These are phyloP conservation scores for Spinacia oleracea DNA, from an alignment of 179 eudicot genomes.

Conservation along the genomic window DNA sequence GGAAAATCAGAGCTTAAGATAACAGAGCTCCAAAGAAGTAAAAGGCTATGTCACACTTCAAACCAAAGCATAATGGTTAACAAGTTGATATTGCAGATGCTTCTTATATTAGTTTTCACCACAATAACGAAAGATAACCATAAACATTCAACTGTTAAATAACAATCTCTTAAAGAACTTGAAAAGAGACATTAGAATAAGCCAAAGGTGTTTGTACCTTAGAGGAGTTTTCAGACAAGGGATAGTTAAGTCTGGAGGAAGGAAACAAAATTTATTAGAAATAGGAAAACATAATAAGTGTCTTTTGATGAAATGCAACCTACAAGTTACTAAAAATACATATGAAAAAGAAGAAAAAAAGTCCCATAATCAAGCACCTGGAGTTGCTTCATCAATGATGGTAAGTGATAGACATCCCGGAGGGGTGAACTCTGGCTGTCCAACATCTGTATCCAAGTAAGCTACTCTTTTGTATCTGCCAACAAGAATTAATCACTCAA, in stretches of 20 bases:
- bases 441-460: conserved; percentile 94
- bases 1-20: background rate
- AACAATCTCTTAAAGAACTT: too few species aligned
- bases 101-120: background rate
- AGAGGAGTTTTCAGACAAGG: conserved; percentile 85
- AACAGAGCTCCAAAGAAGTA: background rate
- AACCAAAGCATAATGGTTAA: background rate
- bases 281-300: too few species aligned
- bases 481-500: conserved; percentile 1
- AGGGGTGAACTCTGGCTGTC: conserved; percentile 97
- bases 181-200: background rate
- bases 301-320: background rate
- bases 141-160: too few species aligned
- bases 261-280: conserved; percentile 21
- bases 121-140: background rate
- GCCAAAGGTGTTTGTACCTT: conserved; percentile 49
- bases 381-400: conserved; percentile 63
- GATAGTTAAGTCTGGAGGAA: conserved; percentile 58
- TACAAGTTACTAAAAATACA: background rate
- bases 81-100: too few species aligned
- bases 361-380: conserved; percentile 43
- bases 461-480: conserved; percentile 72
- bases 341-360: background rate
- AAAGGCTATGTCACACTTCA: background rate
- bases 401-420: conserved; percentile 85